These are phyloP conservation scores for Candida golubevii DNA, from an alignment of 805 yeast species.

Conservation along the genomic window DNA sequence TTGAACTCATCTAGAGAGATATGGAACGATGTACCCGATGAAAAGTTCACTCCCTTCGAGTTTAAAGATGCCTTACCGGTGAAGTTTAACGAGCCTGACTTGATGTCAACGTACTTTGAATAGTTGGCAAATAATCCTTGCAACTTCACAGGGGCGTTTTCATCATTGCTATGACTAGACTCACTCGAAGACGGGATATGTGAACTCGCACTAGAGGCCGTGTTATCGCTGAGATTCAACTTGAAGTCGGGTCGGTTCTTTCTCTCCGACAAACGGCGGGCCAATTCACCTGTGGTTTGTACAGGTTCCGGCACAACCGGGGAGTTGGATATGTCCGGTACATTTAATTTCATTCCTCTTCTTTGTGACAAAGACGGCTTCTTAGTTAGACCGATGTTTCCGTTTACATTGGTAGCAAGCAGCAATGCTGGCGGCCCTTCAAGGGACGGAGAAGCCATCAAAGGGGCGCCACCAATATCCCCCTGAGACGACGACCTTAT, in stretches of 20 bases:
- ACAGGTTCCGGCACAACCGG: slow-evolving; percentile 10
- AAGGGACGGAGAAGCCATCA: slow-evolving; percentile 12
- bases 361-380: slow-evolving; percentile 50
- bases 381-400: slow-evolving; percentile 19
- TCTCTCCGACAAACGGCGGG: slow-evolving; percentile 36
- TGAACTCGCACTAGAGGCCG: slow-evolving; percentile 15
- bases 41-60: slow-evolving; percentile 87
- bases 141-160: slow-evolving; percentile 18
- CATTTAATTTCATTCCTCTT: slow-evolving; percentile 50
- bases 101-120: slow-evolving; percentile 83
- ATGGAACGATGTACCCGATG: slow-evolving; percentile 80
- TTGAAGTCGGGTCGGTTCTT: slow-evolving; percentile 38
- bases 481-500: slow-evolving; percentile 13
- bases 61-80: slow-evolving; percentile 91
- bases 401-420: not conserved
- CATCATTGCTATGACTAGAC: slow-evolving; percentile 11
- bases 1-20: slow-evolving; percentile 82
- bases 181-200: slow-evolving; percentile 19
- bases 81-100: slow-evolving; percentile 87
- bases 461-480: slow-evolving; percentile 3
- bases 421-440: slow-evolving; percentile 1
- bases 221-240: slow-evolving; percentile 24
- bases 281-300: slow-evolving; percentile 31
- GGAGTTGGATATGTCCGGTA: slow-evolving; percentile 23
- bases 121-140: slow-evolving; percentile 76